Evolutionary conservation across 257 asterid genomes (phyloP).

Genomic region (Solanum rostratum): DNA sequence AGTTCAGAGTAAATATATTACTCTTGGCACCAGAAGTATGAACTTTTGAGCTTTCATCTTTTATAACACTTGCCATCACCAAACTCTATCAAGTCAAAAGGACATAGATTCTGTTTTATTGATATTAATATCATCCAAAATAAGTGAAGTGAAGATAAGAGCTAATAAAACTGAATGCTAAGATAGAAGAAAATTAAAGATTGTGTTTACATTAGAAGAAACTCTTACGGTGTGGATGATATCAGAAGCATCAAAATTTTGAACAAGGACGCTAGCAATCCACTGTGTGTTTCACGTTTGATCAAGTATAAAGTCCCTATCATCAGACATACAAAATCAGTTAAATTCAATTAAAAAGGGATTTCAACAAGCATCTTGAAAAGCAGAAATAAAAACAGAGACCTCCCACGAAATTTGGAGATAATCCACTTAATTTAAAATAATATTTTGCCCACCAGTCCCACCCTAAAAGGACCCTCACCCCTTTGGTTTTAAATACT

Average conservation of each 20-base stretch:
- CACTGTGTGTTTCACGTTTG: constrained; percentile 53
- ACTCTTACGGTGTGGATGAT: constrained; percentile 90
- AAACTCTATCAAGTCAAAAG: neutral
- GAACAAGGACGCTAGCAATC: constrained; percentile 65
- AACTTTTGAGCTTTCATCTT: neutral
- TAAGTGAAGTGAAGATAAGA: neutral
- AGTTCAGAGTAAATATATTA: neutral
- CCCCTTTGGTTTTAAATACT: neutral
- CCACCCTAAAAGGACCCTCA: neutral
- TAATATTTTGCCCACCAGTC: neutral
- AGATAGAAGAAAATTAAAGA: neutral
- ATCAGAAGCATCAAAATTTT: constrained; percentile 67
- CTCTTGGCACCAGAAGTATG: neutral
- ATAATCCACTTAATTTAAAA: neutral
- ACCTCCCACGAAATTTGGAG: neutral
- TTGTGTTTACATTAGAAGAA: neutral
- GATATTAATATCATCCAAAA: neutral
- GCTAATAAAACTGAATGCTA: neutral
- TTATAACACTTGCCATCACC: neutral
- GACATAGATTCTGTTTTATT: neutral
- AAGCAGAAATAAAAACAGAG: neutral
- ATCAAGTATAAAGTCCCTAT: constrained; percentile 68
- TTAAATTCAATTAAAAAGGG: neutral
- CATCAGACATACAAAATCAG: neutral
- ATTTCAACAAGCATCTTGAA: neutral